Conservation (phyloP, 2,329 filamentous ascomycete genomes). For the Drechslerella stenobrocha region DNA sequence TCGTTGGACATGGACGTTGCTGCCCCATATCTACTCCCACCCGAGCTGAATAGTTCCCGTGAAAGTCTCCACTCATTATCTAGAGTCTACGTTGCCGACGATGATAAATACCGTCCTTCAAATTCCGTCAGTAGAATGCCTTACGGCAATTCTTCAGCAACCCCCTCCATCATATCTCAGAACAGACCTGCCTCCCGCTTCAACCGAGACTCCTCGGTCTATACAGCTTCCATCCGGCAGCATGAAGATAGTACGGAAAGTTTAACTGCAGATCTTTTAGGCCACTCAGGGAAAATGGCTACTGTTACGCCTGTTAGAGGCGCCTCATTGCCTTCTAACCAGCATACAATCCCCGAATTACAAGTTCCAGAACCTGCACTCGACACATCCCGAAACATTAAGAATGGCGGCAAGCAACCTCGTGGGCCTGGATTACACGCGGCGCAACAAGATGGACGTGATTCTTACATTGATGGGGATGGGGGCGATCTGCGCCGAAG, state of each 20-base stretch:
- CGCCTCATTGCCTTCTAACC: slow-evolving; percentile 45
- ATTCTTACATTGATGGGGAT: slow-evolving; percentile 43
- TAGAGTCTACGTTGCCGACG: slow-evolving; percentile 70
- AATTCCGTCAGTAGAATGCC: slow-evolving; percentile 27
- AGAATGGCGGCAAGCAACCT: slow-evolving; percentile 4
- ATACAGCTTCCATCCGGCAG: slow-evolving; percentile 50
- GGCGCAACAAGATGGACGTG: slow-evolving; percentile 24
- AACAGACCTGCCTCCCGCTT: slow-evolving; percentile 6
- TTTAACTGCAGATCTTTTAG: slow-evolving; percentile 40
- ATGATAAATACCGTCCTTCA: slow-evolving; percentile 80
- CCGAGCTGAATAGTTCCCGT: slow-evolving; percentile 73
- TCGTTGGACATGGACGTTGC: slow-evolving; percentile 72
- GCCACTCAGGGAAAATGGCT: slow-evolving; percentile 41
- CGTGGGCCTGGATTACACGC: slow-evolving; percentile 22
- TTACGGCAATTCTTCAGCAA: slow-evolving; percentile 27
- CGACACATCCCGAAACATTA: slow-evolving; percentile 29
- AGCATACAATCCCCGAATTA: slow-evolving; percentile 39
- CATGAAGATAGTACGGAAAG: slow-evolving; percentile 50
- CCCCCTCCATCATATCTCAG: slow-evolving; percentile 22
- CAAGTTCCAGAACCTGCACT: slow-evolving; percentile 21
- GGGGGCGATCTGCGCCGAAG: slow-evolving; percentile 42
- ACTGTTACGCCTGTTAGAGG: slow-evolving; percentile 48
- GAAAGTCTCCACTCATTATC: slow-evolving; percentile 87
- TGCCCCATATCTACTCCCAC: slow-evolving; percentile 92
- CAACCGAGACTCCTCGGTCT: slow-evolving; percentile 51